Conservation (phyloP, 2,329 filamentous ascomycete genomes). For the Alternaria sp. region DNA sequence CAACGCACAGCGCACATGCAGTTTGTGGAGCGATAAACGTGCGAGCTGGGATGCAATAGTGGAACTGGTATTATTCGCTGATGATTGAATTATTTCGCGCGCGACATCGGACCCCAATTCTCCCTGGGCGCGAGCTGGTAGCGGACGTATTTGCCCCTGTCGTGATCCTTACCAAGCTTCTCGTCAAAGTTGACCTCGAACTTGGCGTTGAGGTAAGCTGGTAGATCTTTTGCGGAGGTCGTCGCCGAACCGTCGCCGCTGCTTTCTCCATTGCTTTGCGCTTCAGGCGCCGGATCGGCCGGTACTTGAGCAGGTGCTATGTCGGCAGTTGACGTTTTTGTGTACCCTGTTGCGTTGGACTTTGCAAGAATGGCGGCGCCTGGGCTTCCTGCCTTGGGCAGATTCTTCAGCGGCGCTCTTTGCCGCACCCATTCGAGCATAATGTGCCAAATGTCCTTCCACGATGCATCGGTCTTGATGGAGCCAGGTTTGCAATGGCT, state of each 20-base stretch:
- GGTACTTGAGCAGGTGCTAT: slow-evolving; percentile 4
- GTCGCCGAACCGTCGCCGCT: slow-evolving; percentile 1
- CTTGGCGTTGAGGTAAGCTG: slow-evolving; percentile 42
- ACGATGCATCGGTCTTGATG: slow-evolving; percentile 92
- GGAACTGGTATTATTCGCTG: not conserved
- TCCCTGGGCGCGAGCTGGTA: slow-evolving; percentile 90
- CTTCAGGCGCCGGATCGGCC: slow-evolving; percentile 1
- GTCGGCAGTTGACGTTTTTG: slow-evolving; percentile 1
- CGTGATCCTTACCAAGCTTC: slow-evolving; percentile 71
- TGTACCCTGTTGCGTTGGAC: slow-evolving; percentile 24
- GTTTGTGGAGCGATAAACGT: not conserved
- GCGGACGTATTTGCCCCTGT: slow-evolving; percentile 72
- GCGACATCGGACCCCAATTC: slow-evolving; percentile 88
- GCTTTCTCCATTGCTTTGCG: slow-evolving; percentile 9
- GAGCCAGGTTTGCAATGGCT: slow-evolving; percentile 90
- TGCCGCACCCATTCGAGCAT: slow-evolving; percentile 92
- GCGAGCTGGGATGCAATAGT: not conserved
- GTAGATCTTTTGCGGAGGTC: slow-evolving; percentile 5
- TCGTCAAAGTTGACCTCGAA: slow-evolving; percentile 80
- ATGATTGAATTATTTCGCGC: slow-evolving; percentile 49
- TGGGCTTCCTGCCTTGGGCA: slow-evolving; percentile 71
- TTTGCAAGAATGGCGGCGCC: slow-evolving; percentile 67
- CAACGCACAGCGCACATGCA: not conserved
- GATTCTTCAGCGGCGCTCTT: slow-evolving; percentile 76
- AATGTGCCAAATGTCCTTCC: slow-evolving; percentile 87